Evolutionary conservation across 441 rosid species (phyloP), one percentile per base, ranked within the genome.

Genomic region (Adansonia gregorii): DNA sequence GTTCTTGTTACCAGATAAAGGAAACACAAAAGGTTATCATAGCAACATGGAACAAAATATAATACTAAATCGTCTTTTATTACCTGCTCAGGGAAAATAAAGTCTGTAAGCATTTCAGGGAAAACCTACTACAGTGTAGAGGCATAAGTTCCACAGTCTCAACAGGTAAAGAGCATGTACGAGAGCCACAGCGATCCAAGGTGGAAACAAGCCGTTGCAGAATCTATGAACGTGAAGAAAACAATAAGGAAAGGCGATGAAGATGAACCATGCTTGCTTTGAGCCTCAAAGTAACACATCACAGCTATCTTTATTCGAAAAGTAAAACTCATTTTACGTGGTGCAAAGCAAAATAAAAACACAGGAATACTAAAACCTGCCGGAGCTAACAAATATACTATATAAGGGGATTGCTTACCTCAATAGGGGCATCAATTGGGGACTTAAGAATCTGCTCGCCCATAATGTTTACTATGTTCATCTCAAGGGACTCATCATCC

Each of bases 91-190:
- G 85, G 79, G 91, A 86, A 90, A 96, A 94, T 82, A 97, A 78
- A 78, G 89, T 92, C 79, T 92, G 89, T 78, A 97, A 84, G 90
- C 99, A 97, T 76, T 91, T 86, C 86, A 91, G 78, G 74, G 99
- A 97, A 84, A 97, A 97, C 82, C 93, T 86, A 87, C 99, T 88
- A 85, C 98, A 97, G 72, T 97, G 93, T 54, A 81, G 59, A 82
- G 99, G 99, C 98, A 94, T 91, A 80, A 97, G 97, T 85, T 92
- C 95, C 76, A 94, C 98, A 19, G 98, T 97, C 84, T 93, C 98
- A 81, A 94, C 51, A 58, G 99, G 99, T 82, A 97, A 84, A 73
- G 97, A 90, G 91, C 96, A 91, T 55, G 98, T 97, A 46, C 99
- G 98, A 71, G 98, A 94, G 74, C 98, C 98, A 85, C 99, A 97